phyloP scores from a whole-genome alignment of 495 filamentous ascomycete species.

The Xylaria intraflava region DNA sequence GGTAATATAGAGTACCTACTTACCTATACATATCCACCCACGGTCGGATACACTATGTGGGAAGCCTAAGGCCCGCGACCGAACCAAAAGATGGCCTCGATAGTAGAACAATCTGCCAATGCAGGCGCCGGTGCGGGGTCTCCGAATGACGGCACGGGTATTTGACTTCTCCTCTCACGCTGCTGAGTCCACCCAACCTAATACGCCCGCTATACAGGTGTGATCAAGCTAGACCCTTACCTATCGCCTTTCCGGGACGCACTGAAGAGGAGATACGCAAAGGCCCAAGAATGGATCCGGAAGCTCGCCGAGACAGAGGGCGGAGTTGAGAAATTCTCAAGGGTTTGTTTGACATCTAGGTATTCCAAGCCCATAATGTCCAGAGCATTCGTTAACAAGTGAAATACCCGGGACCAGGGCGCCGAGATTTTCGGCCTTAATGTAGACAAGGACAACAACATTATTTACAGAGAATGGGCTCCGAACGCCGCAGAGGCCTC shows the following conservation, averaged over 20 bases:
- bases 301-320: conserved; percentile 77
- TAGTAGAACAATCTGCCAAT: conserved; percentile 36
- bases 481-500: conserved; percentile 77
- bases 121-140: conserved; percentile 29
- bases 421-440: conserved; percentile 81
- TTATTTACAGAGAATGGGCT: conserved; percentile 93
- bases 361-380: neutral
- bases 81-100: conserved; percentile 27
- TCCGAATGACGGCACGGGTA: conserved; percentile 45
- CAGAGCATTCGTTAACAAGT: conserved; percentile 5
- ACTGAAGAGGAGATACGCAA: conserved; percentile 66
- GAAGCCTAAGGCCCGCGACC: neutral
- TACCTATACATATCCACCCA: no score
- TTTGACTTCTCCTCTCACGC: conserved; percentile 3
- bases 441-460: conserved; percentile 70
- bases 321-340: conserved; percentile 86
- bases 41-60: neutral
- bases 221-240: conserved; percentile 82
- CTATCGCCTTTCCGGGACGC: conserved; percentile 76
- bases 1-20: no score
- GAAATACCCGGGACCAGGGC: conserved; percentile 48
- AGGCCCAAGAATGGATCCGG: conserved; percentile 84
- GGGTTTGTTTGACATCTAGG: conserved; percentile 45
- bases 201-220: conserved; percentile 50
- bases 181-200: conserved; percentile 4